A percentile compares a stretch with the other conserved stretches of the same genome.
These are phyloP conservation scores for Verticillium nonalfalfae DNA, from an alignment of 2,329 filamentous ascomycete species.

Conservation along the genomic window DNA sequence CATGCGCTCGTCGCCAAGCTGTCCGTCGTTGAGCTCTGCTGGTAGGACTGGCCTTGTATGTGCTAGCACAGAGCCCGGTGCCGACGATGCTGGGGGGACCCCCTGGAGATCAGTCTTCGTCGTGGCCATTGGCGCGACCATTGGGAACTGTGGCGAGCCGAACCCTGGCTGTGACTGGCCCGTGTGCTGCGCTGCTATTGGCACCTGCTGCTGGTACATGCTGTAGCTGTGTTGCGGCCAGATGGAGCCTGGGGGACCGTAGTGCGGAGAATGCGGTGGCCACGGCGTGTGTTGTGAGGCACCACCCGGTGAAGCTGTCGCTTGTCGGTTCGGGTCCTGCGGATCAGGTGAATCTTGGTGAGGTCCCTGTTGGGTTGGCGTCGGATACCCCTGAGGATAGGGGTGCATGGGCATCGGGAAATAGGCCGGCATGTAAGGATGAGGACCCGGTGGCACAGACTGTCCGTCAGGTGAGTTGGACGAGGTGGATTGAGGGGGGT, in stretches of 20 bases:
- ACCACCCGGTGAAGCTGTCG: background rate
- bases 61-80: background rate
- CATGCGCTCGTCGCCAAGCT: slow-evolving; percentile 6
- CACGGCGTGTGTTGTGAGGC: background rate
- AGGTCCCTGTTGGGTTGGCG: background rate
- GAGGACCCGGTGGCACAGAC: background rate
- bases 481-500: background rate
- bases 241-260: slow-evolving; percentile 3
- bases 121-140: slow-evolving; percentile 7
- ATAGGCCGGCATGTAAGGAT: slow-evolving; percentile 1
- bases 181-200: slow-evolving; percentile 12
- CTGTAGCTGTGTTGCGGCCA: slow-evolving; percentile 11
- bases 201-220: slow-evolving; percentile 13
- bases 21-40: slow-evolving; percentile 8
- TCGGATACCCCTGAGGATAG: background rate
- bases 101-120: slow-evolving; percentile 9
- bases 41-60: background rate
- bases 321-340: background rate
- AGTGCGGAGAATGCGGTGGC: background rate
- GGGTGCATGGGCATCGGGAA: background rate
- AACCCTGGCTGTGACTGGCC: slow-evolving; percentile 6
- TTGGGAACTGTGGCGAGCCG: slow-evolving; percentile 11
- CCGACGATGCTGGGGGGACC: slow-evolving; percentile 3
- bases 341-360: background rate
- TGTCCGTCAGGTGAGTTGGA: background rate